Percentiles rank a stretch among this genome's conserved stretches.
Conservation (phyloP, 305 asterid species). For the Fraxinus sp. region DNA sequence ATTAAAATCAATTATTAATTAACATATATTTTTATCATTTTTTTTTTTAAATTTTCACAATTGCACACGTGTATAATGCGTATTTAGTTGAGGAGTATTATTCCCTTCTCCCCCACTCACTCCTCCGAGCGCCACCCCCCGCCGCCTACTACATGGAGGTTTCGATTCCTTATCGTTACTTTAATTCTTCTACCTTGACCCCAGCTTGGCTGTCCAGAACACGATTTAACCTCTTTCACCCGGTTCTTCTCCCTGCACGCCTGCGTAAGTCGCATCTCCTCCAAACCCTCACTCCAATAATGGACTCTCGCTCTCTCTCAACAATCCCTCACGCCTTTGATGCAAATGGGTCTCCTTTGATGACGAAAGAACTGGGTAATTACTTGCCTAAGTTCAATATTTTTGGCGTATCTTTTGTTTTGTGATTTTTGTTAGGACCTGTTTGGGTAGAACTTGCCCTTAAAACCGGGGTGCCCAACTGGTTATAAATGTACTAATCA, state of each 20-base stretch:
- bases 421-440: neutral
- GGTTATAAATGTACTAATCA: neutral
- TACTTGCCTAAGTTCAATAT: neutral
- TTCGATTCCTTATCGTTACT: conserved; percentile 35
- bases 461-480: neutral
- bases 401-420: neutral
- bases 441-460: neutral
- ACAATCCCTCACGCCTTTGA: conserved; percentile 38
- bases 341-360: conserved; percentile 44
- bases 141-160: conserved; percentile 41
- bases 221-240: conserved; percentile 27
- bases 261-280: conserved; percentile 32
- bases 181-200: conserved; percentile 22
- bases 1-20: no score
- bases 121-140: conserved; percentile 33
- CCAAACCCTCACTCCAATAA: conserved; percentile 25
- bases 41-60: neutral
- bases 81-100: neutral
- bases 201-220: conserved; percentile 24
- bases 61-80: neutral
- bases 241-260: conserved; percentile 33
- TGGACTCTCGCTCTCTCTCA: conserved; percentile 30
- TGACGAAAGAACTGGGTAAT: conserved; percentile 38
- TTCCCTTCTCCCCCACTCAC: neutral
- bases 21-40: neutral